Base-by-base conservation (phyloP, 1,139 yeast genomes). In the Yamadazyma conglobata region DNA sequence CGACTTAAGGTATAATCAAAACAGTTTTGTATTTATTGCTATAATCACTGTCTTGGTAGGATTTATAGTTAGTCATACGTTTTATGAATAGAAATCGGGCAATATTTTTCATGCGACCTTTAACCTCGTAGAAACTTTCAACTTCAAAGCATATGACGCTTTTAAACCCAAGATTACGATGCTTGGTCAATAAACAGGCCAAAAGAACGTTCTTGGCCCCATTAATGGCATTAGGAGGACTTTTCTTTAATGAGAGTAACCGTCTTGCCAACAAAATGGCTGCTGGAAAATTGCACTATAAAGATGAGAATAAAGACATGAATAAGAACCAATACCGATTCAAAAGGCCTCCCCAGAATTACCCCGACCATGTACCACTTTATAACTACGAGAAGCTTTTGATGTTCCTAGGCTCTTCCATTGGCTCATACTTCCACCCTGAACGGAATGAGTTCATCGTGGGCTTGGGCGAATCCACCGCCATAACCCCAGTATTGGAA, bases 391-490 rank as follows among this genome's bases (percentile, higher is more conserved):
- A 91, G 51, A 74, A 83, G 42, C 41, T 68, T 1, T 54, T 83
- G 27, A 62, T 91, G 60, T 75, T 85, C 39, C 57, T 71, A 0
- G 83, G 91, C 1, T 82, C 95, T 5, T 88, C 95, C 1, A 50
- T 84, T n/a, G 93, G 91, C 11, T 83, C 96, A 0, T 79, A 73
- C 43, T 64, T 78, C 36, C 93, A 88, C 50, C 98, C 97, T 1
- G 87, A 81, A 47, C 54, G 83, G 30, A 79, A 80, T 35, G 87
- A 82, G 47, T 71, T 79, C 45, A 84, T 91, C 38, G 96, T 93
- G n/a, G 94, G 91, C 15, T 72, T 91, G 38, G 98, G 98, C 1
- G 99, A 91, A 54, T 78, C 91, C 11, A 83, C 96, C 0, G 96
- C 96, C 4, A 65, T 84, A 27, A 77, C 81, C 9, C 73, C 70